Base-by-base conservation (phyloP, 352 stramenopile genomes). In the Labyrinthula sp. region DNA sequence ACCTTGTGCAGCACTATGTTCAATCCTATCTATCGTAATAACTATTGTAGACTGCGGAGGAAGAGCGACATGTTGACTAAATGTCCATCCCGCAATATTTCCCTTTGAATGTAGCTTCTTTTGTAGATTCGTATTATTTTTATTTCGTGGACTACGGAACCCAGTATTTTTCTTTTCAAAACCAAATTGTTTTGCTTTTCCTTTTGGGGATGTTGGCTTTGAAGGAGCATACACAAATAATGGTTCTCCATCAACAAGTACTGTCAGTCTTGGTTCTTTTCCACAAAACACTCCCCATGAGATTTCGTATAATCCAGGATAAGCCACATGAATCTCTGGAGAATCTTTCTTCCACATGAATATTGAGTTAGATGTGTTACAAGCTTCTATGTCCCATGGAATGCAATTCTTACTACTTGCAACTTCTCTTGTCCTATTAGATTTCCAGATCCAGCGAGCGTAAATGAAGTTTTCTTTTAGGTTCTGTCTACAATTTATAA, bases 361-460 rank as follows among this genome's bases (percentile, higher is more conserved):
- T 1, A 36, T 47, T 3, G 40, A 31, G 6, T 31, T 52, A 2
- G 30, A 25, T 20, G 43, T 52, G n/a, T 52, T 52, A 4, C 40
- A 21, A 17, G 31, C 24, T 28, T 52, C 43, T 15, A 52, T 52
- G 24, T 52, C 47, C 43, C 43, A 52, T 2, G 43, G 43, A 24
- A 52, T 35, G 15, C 31, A 23, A 17, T 35, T 23, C 14, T 52
- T 35, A 29, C 18, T 50, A n/a, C n/a, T n/a, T n/a, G n/a, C n/a
- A n/a, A n/a, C n/a, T n/a, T n/a, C n/a, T 18, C 40, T 31, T 8
- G 35, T 24, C 15, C 43, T 23, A 12, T 35, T 35, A 4, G 30
- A 50, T 25, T 35, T 52, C 43, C 43, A 52, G 14, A 52, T 52
- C 43, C 43, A 52, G 9, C 43, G 43, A n/a, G n/a, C n/a, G n/a